Conservation (phyloP, 208 protist genomes). For the Crithidia expoeki region DNA sequence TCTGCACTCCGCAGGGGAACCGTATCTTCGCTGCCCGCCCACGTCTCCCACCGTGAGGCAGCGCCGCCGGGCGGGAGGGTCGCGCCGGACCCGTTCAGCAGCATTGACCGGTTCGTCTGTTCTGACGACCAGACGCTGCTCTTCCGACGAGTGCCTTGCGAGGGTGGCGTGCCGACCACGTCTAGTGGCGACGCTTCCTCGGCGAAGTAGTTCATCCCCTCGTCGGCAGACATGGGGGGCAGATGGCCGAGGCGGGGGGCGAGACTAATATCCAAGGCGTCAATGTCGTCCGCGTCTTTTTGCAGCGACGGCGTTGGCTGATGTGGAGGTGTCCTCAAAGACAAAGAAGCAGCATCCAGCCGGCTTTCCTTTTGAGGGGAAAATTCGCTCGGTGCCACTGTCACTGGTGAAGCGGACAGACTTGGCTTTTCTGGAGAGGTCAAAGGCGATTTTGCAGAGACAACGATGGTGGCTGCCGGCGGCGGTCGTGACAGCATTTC, state of each 20-base stretch:
- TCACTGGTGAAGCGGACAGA: not conserved
- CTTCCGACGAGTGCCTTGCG: constrained; percentile 2
- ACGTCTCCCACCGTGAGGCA: constrained; percentile 1
- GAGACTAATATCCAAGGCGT: constrained; percentile 6
- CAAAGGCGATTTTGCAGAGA: not conserved
- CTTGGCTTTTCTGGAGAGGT: not conserved
- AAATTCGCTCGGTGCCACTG: not conserved
- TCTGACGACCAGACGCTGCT: constrained; percentile 27
- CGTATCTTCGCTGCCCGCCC: not conserved
- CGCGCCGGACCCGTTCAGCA: constrained; percentile 14
- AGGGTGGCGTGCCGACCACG: not conserved
- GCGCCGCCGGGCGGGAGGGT: constrained; percentile 7
- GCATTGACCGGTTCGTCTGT: constrained; percentile 11
- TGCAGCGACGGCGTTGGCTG: not conserved
- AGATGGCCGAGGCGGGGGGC: constrained; percentile 13
- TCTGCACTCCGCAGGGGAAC: not conserved
- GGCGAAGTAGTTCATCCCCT: not conserved
- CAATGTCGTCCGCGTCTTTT: constrained; percentile 12
- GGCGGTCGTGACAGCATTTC: not conserved
- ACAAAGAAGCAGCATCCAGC: not conserved
- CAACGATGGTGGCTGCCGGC: not conserved
- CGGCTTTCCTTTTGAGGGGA: not conserved
- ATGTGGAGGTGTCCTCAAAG: not conserved
- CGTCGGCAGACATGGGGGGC: not conserved
- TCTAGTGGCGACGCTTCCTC: not conserved